Base-by-base conservation (phyloP, 495 filamentous ascomycete genomes). In the Hypomontagnella monticulosa region DNA sequence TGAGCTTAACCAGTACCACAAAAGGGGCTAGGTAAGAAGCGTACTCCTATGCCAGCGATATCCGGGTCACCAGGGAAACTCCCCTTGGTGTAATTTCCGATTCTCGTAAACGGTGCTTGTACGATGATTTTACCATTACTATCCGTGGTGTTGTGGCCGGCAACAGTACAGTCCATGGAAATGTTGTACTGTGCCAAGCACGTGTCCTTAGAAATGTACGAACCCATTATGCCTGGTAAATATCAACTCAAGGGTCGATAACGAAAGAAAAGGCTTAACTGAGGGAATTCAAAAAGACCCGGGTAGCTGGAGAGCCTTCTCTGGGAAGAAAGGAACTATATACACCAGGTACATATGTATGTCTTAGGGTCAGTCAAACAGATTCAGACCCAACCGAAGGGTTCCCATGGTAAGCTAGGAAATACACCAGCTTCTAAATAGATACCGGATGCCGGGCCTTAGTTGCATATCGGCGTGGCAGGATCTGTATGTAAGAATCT, bases 191-290 rank as follows among this genome's bases (percentile, higher is more conserved):
- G 32, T 19, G 53, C 33, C 32, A 47, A 27, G 61, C 73, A 75
- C 15, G 67, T 53, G 11, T 27, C 23, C 12, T 69, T 37, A 4
- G 73, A 75, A n/a, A 73, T 65, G 54, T 66, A 66, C 5, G 73
- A 58, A 60, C 71, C 71, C 71, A 75, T 75, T 12, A 36, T 69
- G 10, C 9, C 55, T 36, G 8, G 2, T 1, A 7, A 36, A 4
- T 53, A 37, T 36, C 18, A 10, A 2, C 6, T n/a, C 8, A 0
- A 4, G 9, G 15, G 16, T 12, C 34, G 14, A 34, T 7, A 37
- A 9, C 16, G 44, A n/a, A 32, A 37, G 11, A 10, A 30, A 42
- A 42, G 9, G 5, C 4, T n/a, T 8, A 20, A 10, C 19, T 3
- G 32, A 4, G 41, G 6, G 3, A 27, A 27, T 27, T 27, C 23